These are phyloP conservation scores for Metarhizium humberi DNA, from an alignment of 2,329 filamentous ascomycete genomes.

Conservation along the genomic window DNA sequence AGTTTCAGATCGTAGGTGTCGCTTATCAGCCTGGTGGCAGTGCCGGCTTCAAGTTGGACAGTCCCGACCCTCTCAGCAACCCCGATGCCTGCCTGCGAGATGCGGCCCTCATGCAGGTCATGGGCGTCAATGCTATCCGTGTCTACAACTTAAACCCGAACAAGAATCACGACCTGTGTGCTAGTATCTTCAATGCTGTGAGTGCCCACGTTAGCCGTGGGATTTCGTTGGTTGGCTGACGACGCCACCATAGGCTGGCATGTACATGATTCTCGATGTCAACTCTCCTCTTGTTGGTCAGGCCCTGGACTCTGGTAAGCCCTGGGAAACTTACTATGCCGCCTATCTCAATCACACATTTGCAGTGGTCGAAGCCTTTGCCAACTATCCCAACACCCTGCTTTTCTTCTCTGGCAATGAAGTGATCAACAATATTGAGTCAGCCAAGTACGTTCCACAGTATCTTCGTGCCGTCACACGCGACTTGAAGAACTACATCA, in stretches of 20 bases:
- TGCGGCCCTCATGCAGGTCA: constrained; percentile 54
- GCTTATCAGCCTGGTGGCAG: constrained; percentile 62
- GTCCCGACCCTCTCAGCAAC: constrained; percentile 52
- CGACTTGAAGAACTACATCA: constrained; percentile 74
- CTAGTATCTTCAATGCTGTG: constrained; percentile 56
- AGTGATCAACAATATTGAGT: constrained; percentile 59
- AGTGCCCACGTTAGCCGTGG: constrained; percentile 8
- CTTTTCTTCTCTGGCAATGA: constrained; percentile 74
- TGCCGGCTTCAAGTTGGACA: constrained; percentile 44
- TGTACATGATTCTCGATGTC: constrained; percentile 61
- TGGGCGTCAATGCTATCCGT: constrained; percentile 58
- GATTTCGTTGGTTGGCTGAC: neutral
- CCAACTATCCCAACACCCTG: constrained; percentile 57
- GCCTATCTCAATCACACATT: constrained; percentile 58
- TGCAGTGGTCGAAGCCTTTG: constrained; percentile 57
- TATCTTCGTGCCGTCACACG: constrained; percentile 68
- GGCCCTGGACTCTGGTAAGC: constrained; percentile 42
- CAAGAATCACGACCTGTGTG: constrained; percentile 58
- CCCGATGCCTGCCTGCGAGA: constrained; percentile 50
- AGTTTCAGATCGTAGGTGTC: constrained; percentile 57
- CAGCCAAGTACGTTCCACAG: constrained; percentile 52
- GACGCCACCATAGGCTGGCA: constrained; percentile 38
- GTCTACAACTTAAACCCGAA: constrained; percentile 61
- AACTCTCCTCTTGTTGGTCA: constrained; percentile 55
- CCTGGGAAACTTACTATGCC: constrained; percentile 50